Conservation (phyloP, 345 rosid species). For the Eucalyptus erythrocorys region DNA sequence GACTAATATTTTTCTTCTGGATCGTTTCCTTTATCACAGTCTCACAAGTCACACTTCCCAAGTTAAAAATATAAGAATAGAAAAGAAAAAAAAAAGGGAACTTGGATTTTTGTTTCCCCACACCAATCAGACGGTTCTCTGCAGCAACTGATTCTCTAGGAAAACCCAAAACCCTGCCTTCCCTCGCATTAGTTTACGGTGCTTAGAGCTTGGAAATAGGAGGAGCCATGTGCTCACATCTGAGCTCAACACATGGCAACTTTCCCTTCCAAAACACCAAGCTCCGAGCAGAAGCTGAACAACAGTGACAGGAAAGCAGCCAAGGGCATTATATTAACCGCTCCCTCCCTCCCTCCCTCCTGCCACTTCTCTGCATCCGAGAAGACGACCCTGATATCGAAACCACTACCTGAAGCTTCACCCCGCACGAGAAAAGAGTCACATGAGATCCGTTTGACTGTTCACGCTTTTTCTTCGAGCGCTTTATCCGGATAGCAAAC, state of each 20-base stretch:
- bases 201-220: slow-evolving; percentile 30
- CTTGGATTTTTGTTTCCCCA: not conserved
- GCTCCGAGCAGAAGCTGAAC: not conserved
- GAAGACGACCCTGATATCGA: not conserved
- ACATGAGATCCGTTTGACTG: not conserved
- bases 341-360: not conserved
- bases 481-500: not conserved
- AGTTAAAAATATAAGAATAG: not conserved
- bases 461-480: not conserved
- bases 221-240: slow-evolving; percentile 49
- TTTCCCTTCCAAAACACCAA: not conserved
- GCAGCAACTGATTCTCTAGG: slow-evolving; percentile 28
- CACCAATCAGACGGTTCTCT: slow-evolving; percentile 6
- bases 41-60: not conserved
- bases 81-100: slow-evolving; percentile 1
- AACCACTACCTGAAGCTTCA: not conserved
- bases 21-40: not conserved
- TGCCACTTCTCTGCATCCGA: not conserved
- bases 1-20: not conserved
- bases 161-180: slow-evolving; percentile 13
- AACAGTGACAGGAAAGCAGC: not conserved
- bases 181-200: slow-evolving; percentile 10
- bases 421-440: not conserved
- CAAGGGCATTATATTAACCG: not conserved
- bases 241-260: slow-evolving; percentile 43